Evolutionary conservation across 2,329 filamentous ascomycete species (phyloP), one percentile per base, ranked within the genome.

Genomic region (Aaosphaeria arxii): DNA sequence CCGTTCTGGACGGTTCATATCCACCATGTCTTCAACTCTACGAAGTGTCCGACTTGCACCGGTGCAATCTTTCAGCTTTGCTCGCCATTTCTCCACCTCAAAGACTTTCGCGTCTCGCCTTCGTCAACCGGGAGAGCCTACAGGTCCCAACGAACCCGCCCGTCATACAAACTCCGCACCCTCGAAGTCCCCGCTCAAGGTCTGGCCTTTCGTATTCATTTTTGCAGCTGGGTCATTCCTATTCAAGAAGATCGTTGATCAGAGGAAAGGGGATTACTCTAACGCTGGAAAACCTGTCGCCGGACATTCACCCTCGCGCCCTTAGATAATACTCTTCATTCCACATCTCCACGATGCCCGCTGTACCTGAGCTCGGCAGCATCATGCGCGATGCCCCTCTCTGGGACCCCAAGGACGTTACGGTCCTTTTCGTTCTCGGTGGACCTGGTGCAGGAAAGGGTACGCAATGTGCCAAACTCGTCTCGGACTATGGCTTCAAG

Each of bases 391-490:
- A 71, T 40, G 74, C 77, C 46, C 87, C 91, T 4, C 83, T 84
- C 64, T 96, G 95, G 80, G 85, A 83, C 49, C 75, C 86, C 43
- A 65, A 83, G 48, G 79, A 91, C 50, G 89, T 95, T 31, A 94
- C 90, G n/a, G 91, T 97, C 50, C 77, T 99, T 71, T 97, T 96
- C 77, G 90, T 97, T 54, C 90, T 99, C 52, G 92, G 92, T 71
- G 94, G 94, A 2, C 94, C 94, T 11, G 94, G 94, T 56, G 89
- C 91, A 54, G 94, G 94, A 63, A 99, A 99, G 72, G 94, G 94
- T 62, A 99, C 94, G 3, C 92, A 99, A 74, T 97, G 92, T 78
- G 82, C 84, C 58, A 88, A 89, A 56, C 85, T 99, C 32, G 92
- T 96, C 44, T 77, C 82, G 41, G 84, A 94, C 71, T 95, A 95